phyloP scores from a whole-genome alignment of 257 asterid species.

The Salvia rosmarinus region DNA sequence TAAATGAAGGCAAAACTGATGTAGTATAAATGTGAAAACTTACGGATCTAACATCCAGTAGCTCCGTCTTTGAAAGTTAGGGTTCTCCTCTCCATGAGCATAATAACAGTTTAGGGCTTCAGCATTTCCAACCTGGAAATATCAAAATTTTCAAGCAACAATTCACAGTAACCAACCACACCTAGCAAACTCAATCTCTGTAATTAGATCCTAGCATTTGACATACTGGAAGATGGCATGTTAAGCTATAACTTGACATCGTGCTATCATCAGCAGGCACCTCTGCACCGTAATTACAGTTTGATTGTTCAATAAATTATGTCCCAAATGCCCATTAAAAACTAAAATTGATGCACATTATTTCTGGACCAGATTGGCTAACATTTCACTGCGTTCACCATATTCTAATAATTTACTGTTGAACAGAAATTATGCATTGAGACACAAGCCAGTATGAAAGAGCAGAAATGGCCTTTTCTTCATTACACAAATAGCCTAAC shows the following conservation, averaged over 20 bases:
- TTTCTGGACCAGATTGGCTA: conserved; percentile 9
- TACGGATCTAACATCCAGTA: conserved; percentile 96
- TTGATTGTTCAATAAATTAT: conserved; percentile 9
- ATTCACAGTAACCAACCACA: conserved; percentile 25
- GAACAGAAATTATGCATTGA: conserved; percentile 5
- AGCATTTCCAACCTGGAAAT: conserved; percentile 80
- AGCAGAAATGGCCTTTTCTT: conserved; percentile 3
- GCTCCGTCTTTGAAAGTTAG: conserved; percentile 91
- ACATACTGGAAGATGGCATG: conserved; percentile 14
- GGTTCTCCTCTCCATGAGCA: conserved; percentile 86
- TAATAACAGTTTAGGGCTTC: conserved; percentile 95
- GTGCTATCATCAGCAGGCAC: conserved; percentile 27
- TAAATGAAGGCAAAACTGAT: conserved; percentile 24
- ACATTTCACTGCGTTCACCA: background rate
- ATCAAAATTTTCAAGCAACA: conserved; percentile 38
- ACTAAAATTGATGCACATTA: conserved; percentile 8
- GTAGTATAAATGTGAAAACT: conserved; percentile 42
- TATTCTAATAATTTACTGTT: conserved; percentile 14
- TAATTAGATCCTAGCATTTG: background rate
- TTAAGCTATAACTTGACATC: conserved; percentile 4
- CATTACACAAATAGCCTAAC: conserved; percentile 4
- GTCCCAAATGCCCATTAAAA: background rate
- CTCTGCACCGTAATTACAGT: background rate
- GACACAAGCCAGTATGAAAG: conserved; percentile 29
- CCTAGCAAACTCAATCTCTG: conserved; percentile 12